Conservation (phyloP, 352 stramenopile genomes). For the Blastocystis sp. region DNA sequence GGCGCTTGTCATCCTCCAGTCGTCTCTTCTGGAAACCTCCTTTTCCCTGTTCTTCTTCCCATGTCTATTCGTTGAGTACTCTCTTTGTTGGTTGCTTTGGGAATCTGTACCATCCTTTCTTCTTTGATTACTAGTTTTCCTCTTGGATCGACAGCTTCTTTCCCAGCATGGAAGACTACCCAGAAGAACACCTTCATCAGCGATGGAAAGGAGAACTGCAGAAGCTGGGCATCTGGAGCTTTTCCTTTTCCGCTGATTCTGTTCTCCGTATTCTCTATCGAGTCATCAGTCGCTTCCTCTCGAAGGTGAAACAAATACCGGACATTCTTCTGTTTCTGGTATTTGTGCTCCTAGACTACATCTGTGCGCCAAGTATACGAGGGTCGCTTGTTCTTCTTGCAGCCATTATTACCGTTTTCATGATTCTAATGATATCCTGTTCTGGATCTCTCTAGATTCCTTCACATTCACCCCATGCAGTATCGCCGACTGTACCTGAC, state of each 20-base stretch:
- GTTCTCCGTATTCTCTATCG: neutral
- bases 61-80: neutral
- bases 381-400: neutral
- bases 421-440: neutral
- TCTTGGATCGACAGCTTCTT: neutral
- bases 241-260: neutral
- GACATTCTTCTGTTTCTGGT: neutral
- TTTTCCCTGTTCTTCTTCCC: neutral
- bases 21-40: neutral
- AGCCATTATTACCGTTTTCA: neutral
- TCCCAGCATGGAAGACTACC: neutral
- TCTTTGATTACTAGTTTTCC: neutral
- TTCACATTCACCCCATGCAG: conserved; percentile 19
- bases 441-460: neutral
- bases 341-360: too few species aligned
- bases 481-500: neutral
- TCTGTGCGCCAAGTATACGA: too few species aligned
- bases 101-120: neutral
- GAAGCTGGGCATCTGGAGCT: neutral
- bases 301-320: neutral
- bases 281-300: neutral
- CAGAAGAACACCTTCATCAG: neutral
- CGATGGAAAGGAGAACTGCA: neutral
- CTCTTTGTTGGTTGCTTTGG: neutral
- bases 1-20: neutral